phyloP scores from a whole-genome alignment of 345 rosid species.

The Xanthoceras sorbifolium region DNA sequence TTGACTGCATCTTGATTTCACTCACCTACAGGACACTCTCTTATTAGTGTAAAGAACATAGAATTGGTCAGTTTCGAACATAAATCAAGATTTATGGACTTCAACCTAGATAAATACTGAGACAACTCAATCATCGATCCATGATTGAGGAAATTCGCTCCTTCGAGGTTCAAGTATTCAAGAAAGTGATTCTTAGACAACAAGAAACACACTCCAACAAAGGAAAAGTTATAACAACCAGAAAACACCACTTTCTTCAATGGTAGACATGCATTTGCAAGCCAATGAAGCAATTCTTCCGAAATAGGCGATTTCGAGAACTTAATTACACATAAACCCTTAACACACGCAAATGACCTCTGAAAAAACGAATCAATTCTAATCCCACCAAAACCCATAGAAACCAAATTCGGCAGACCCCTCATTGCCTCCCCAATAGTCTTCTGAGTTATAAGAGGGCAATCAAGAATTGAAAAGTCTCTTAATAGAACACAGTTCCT shows the following conservation, averaged over 20 bases:
- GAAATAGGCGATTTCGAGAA: conserved; percentile 58
- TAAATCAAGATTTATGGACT: conserved; percentile 46
- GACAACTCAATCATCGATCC: conserved; percentile 36
- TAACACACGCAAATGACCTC: conserved; percentile 45
- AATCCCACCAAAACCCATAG: conserved; percentile 48
- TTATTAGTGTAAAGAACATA: conserved; percentile 45
- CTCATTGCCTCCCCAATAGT: conserved; percentile 49
- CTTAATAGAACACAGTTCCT: conserved; percentile 43
- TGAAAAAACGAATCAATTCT: conserved; percentile 30
- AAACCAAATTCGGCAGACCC: conserved; percentile 36
- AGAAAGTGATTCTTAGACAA: conserved; percentile 42
- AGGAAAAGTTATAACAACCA: conserved; percentile 43
- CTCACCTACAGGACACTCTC: conserved; percentile 49
- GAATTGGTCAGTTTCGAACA: conserved; percentile 59
- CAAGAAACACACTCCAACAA: conserved; percentile 46
- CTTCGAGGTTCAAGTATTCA: conserved; percentile 59
- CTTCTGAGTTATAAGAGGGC: conserved; percentile 55
- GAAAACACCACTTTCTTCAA: conserved; percentile 54
- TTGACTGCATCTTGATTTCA: conserved; percentile 57
- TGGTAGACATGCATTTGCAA: conserved; percentile 61
- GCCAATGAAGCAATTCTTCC: conserved; percentile 46
- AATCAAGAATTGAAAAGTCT: conserved; percentile 52
- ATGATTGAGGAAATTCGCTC: conserved; percentile 61
- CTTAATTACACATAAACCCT: conserved; percentile 48
- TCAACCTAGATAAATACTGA: conserved; percentile 37